These are phyloP conservation scores for Fraxinus albicans DNA, from an alignment of 305 asterid species.

Conservation along the genomic window DNA sequence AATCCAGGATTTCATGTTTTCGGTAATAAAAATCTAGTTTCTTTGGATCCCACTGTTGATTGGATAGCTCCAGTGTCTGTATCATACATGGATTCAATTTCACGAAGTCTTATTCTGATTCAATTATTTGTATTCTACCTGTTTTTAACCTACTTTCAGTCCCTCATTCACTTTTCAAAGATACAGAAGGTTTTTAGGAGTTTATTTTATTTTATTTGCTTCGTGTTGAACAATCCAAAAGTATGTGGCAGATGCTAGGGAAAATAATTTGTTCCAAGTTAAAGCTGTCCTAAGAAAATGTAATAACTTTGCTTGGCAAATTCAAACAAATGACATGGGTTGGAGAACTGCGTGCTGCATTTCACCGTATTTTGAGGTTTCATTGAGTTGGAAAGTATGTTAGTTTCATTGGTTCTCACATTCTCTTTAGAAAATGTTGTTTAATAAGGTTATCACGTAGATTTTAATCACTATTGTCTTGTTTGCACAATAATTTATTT, in stretches of 20 bases:
- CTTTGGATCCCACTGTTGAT: background rate
- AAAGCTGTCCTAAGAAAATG: background rate
- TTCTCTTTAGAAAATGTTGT: background rate
- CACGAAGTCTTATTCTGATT: background rate
- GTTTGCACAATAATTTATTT: conserved; percentile 19
- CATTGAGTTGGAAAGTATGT: background rate
- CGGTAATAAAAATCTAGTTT: conserved; percentile 1
- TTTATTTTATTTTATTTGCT: background rate
- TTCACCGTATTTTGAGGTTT: background rate
- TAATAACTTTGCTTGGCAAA: background rate
- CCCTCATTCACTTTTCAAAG: background rate
- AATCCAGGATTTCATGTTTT: background rate
- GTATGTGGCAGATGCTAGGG: background rate
- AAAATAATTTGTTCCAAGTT: background rate
- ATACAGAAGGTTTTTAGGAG: background rate
- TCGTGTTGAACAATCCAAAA: background rate
- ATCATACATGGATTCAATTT: background rate
- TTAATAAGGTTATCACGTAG: background rate
- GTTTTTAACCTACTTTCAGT: conserved; percentile 4
- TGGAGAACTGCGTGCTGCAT: background rate
- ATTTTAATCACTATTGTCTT: background rate
- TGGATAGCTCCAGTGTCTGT: background rate
- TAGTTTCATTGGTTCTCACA: background rate
- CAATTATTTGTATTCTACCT: background rate
- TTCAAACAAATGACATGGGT: background rate